Evolutionary conservation across 164 flowering plant genomes (phyloP).

Genomic region (Dillenia suffruticosa): DNA sequence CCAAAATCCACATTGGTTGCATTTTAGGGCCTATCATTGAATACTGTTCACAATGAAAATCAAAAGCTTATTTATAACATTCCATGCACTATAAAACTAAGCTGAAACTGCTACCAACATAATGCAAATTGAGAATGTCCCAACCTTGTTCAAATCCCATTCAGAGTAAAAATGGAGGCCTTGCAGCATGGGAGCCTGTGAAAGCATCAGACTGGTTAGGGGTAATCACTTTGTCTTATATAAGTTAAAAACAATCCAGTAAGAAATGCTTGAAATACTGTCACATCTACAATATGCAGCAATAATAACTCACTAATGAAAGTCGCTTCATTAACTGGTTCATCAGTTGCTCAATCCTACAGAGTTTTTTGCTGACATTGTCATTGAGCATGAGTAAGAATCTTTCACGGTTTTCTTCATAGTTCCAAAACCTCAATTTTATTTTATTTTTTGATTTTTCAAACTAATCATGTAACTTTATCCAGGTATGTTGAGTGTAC

Average conservation of each 20-base stretch:
- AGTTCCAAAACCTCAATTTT: neutral
- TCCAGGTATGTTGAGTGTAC: constrained; percentile 39
- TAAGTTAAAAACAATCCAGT: neutral
- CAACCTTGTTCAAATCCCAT: neutral
- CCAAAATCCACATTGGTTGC: no score
- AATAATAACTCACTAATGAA: neutral
- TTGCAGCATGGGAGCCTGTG: constrained; percentile 27
- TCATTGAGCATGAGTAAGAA: constrained; percentile 28
- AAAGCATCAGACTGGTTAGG: constrained; percentile 19
- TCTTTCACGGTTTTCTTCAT: neutral
- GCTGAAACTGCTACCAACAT: no score
- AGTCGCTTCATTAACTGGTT: neutral
- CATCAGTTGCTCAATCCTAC: constrained; percentile 27
- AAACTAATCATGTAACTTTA: neutral
- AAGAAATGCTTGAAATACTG: neutral
- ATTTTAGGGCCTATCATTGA: no score
- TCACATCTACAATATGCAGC: no score
- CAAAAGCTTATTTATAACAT: no score
- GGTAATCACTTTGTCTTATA: constrained; percentile 6
- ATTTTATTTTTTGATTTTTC: neutral
- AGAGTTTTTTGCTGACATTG: constrained; percentile 26
- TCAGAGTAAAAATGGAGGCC: constrained; percentile 23
- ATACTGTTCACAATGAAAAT: no score
- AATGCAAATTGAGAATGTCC: no score
- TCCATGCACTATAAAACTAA: no score